A percentile compares a stretch with the other conserved stretches of the same genome.
Evolutionary conservation across 1,284 basidiomycete species (phyloP).

Genomic region (Cryptococcus sp.): DNA sequence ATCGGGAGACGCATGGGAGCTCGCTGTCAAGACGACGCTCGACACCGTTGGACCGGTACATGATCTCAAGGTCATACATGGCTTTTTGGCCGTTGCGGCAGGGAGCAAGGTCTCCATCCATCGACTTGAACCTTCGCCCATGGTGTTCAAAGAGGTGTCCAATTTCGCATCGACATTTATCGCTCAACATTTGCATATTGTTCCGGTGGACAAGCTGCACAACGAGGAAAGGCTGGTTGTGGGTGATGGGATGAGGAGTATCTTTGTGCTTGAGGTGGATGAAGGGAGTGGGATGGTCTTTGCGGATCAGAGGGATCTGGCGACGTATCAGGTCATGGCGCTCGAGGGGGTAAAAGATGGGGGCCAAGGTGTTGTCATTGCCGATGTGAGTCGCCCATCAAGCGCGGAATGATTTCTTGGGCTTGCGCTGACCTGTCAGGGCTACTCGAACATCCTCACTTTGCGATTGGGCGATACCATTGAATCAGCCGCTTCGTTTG

Average conservation of each 20-base stretch:
- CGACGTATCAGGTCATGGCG: conserved; percentile 56
- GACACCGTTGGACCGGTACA: conserved; percentile 37
- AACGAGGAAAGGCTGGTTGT: conserved; percentile 55
- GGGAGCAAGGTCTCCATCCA: conserved; percentile 55
- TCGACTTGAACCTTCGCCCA: conserved; percentile 12
- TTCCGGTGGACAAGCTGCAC: conserved; percentile 12
- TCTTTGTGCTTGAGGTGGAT: conserved; percentile 62
- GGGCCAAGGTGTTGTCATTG: conserved; percentile 58
- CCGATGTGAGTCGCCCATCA: conserved; percentile 57
- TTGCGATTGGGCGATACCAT: conserved; percentile 43
- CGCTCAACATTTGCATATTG: conserved; percentile 55
- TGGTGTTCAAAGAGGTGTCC: conserved; percentile 49
- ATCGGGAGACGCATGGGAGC: conserved; percentile 13
- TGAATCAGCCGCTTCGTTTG: conserved; percentile 43
- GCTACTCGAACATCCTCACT: conserved; percentile 67
- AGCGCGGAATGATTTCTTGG: not conserved
- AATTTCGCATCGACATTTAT: conserved; percentile 76
- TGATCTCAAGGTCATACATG: conserved; percentile 38
- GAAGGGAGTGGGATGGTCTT: conserved; percentile 50
- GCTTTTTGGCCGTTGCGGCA: conserved; percentile 57
- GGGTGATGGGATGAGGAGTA: conserved; percentile 76
- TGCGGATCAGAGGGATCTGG: conserved; percentile 68
- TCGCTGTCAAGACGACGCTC: conserved; percentile 17
- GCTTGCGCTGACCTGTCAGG: conserved; percentile 11
- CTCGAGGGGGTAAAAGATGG: conserved; percentile 38